These are phyloP conservation scores for Ailanthus altissimus DNA, from an alignment of 345 rosid genomes.

Conservation along the genomic window DNA sequence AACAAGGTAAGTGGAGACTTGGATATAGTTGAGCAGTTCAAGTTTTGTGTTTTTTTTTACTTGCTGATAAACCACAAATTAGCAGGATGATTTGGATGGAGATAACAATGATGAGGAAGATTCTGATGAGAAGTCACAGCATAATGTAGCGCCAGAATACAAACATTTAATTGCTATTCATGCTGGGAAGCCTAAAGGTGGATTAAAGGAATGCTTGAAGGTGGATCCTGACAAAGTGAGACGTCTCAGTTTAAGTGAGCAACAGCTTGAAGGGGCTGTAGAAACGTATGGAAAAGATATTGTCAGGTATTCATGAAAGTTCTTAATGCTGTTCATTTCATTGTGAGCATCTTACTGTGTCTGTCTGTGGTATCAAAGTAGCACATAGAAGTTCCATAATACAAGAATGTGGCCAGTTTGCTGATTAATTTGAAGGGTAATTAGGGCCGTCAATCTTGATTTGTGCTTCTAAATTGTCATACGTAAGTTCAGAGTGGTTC, in stretches of 20 bases:
- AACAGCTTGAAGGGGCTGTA: constrained; percentile 53
- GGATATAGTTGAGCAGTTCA: not conserved
- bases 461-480: not conserved
- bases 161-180: constrained; percentile 50
- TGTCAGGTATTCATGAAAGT: constrained; percentile 41
- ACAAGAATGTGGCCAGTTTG: not conserved
- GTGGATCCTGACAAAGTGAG: constrained; percentile 61
- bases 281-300: constrained; percentile 48
- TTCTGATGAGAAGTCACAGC: constrained; percentile 38
- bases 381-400: not conserved
- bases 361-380: not conserved
- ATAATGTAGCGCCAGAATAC: constrained; percentile 39
- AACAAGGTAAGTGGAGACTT: constrained; percentile 42
- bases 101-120: constrained; percentile 39
- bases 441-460: not conserved
- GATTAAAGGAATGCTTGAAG: constrained; percentile 46
- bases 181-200: constrained; percentile 69
- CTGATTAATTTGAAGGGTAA: not conserved
- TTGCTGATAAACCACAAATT: constrained; percentile 24
- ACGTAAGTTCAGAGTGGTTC: not conserved
- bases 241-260: constrained; percentile 69
- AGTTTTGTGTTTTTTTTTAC: constrained; percentile 11
- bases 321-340: not conserved
- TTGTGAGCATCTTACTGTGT: not conserved
- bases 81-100: constrained; percentile 46